Percentiles rank a stretch among this genome's conserved stretches.
phyloP scores from a whole-genome alignment of 176 grass and related monocot genomes.

The bread wheat (Triticum aestivum) region IWGSC_CS_RefSeq_v2.1 NC_057814.1:404263517-404264016 shows the following conservation, averaged over 20 bases:
- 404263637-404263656: too few species aligned
- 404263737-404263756: constrained; percentile 5
- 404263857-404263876: background rate
- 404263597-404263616: too few species aligned
- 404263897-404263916: constrained; percentile 46
- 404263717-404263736: background rate
- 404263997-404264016: constrained; percentile 74
- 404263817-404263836: constrained; percentile 37
- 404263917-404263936: constrained; percentile 49
- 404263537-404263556: constrained; percentile 49
- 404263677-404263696: constrained; percentile 36
- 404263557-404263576: constrained; percentile 46
- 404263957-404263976: constrained; percentile 50
- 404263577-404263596: constrained; percentile 39
- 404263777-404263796: constrained; percentile 28
- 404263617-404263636: too few species aligned
- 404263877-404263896: background rate
- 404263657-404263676: too few species aligned
- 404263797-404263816: constrained; percentile 35
- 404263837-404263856: constrained; percentile 13
- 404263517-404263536: constrained; percentile 17
- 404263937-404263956: constrained; percentile 58
- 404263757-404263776: background rate
- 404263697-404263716: constrained; percentile 22
- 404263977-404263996: constrained; percentile 62